Conservation (phyloP, 345 rosid species). For the Cochlearia excelsa region DNA sequence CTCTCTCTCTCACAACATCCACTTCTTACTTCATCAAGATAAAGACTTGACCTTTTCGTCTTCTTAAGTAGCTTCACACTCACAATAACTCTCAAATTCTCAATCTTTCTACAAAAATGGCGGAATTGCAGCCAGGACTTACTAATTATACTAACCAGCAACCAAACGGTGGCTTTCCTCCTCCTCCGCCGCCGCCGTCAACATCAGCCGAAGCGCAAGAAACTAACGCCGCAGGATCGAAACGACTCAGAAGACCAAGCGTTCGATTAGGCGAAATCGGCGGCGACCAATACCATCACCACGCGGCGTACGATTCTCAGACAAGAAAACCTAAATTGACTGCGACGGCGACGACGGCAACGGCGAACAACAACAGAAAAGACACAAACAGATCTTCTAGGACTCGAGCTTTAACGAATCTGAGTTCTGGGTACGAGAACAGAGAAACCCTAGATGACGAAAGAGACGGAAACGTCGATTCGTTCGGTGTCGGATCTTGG, state of each 20-base stretch:
- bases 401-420: conserved; percentile 58
- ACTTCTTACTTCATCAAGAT: conserved; percentile 11
- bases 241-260: no score
- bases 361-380: conserved; percentile 26
- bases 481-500: conserved; percentile 69
- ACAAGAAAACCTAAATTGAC: conserved; percentile 36
- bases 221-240: conserved; percentile 44
- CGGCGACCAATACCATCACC: conserved; percentile 46
- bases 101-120: conserved; percentile 14
- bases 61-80: neutral
- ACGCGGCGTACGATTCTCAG: conserved; percentile 47
- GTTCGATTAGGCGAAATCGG: conserved; percentile 92
- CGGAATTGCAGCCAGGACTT: conserved; percentile 24
- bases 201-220: conserved; percentile 24
- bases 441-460: conserved; percentile 52
- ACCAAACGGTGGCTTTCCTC: conserved; percentile 25
- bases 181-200: conserved; percentile 19
- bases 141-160: conserved; percentile 13
- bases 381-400: conserved; percentile 44
- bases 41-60: conserved; percentile 14
- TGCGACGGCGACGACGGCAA: conserved; percentile 35
- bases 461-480: conserved; percentile 40
- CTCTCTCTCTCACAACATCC: conserved; percentile 13
- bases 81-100: neutral
- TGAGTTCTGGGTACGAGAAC: conserved; percentile 44